phyloP scores from a whole-genome alignment of 2,329 filamentous ascomycete species.

The Talaromyces amestolkiae region DNA sequence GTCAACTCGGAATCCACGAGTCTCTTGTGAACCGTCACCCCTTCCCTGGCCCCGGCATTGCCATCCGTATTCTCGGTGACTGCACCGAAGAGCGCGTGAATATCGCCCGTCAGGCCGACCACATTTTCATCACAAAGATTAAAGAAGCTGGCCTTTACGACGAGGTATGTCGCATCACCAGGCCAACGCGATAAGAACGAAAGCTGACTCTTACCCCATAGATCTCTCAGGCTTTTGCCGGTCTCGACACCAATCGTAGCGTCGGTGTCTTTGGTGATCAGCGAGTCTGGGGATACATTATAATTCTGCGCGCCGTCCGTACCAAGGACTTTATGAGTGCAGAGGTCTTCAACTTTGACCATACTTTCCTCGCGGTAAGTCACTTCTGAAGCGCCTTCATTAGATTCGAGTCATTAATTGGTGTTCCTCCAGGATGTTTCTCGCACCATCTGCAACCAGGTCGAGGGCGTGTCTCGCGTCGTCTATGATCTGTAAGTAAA shows the following conservation, averaged over 20 bases:
- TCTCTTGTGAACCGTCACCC: conserved; percentile 75
- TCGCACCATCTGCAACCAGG: conserved; percentile 71
- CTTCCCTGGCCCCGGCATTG: conserved; percentile 67
- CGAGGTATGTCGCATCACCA: neutral
- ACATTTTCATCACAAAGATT: conserved; percentile 48
- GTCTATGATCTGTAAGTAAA: conserved; percentile 57
- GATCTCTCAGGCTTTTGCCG: conserved; percentile 68
- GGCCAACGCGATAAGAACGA: neutral
- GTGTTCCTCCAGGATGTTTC: conserved; percentile 56
- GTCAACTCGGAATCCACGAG: conserved; percentile 66
- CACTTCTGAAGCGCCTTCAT: neutral
- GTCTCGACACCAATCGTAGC: conserved; percentile 52
- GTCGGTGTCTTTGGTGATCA: conserved; percentile 55
- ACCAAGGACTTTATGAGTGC: conserved; percentile 71
- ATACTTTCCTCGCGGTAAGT: conserved; percentile 52
- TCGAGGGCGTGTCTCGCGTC: conserved; percentile 69
- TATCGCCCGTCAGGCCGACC: conserved; percentile 54
- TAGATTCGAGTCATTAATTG: neutral
- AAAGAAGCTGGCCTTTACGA: conserved; percentile 46
- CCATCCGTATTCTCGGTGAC: conserved; percentile 62
- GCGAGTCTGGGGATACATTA: conserved; percentile 61
- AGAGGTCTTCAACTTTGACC: conserved; percentile 64
- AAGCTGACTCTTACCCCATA: conserved; percentile 32
- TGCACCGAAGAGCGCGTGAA: conserved; percentile 74
- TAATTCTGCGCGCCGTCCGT: conserved; percentile 59